These are phyloP conservation scores for Mucuna pruriens DNA, from an alignment of 306 rosid genomes.

Conservation along the genomic window DNA sequence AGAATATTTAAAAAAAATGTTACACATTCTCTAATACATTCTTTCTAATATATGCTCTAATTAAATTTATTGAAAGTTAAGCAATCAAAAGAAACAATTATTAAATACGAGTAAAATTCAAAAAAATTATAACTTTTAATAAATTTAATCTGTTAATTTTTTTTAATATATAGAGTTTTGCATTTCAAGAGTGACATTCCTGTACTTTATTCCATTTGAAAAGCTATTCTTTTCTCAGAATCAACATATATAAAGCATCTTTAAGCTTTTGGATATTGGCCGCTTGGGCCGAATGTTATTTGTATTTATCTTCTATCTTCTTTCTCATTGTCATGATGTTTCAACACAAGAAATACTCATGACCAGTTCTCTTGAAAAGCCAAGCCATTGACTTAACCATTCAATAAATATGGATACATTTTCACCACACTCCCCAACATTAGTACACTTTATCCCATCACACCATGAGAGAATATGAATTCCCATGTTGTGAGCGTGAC, in stretches of 20 bases:
- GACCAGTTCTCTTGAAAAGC: slow-evolving; percentile 8
- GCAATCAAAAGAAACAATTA: no score
- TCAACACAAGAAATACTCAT: slow-evolving; percentile 8
- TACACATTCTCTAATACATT: no score
- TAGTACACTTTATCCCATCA: neutral
- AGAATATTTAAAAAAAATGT: no score
- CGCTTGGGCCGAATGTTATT: slow-evolving; percentile 11
- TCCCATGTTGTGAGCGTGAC: slow-evolving; percentile 49
- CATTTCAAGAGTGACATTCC: neutral
- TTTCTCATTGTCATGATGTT: slow-evolving; percentile 23
- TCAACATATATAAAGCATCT: neutral
- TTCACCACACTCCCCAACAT: neutral
- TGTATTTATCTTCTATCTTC: slow-evolving; percentile 24
- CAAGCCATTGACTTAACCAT: neutral
- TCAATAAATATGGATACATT: slow-evolving; percentile 8
- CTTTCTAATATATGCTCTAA: no score
- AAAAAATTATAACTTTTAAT: no score
- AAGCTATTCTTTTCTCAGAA: slow-evolving; percentile 6
- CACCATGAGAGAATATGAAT: slow-evolving; percentile 46
- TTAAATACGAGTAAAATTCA: no score
- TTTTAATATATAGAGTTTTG: neutral
- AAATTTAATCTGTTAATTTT: no score
- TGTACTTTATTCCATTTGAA: neutral
- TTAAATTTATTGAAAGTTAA: no score
- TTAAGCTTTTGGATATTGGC: neutral